These are phyloP conservation scores for Saccharomycopsis hybrid DNA, from an alignment of 1,139 yeast species.

Conservation along the genomic window DNA sequence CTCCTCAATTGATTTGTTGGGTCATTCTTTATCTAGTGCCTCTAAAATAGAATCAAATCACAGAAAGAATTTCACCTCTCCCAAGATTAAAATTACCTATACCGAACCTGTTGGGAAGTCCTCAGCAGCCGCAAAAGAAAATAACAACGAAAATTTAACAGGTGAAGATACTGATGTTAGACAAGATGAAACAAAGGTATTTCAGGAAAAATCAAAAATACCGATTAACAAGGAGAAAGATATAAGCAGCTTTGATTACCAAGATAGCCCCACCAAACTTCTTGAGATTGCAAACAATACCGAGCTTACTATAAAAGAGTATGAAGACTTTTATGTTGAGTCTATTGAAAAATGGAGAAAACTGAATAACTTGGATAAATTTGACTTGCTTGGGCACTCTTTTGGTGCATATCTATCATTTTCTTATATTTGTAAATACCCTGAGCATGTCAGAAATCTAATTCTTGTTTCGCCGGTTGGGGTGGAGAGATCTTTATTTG, in stretches of 20 bases:
- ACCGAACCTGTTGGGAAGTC: background rate
- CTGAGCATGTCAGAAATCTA: slow-evolving; percentile 56
- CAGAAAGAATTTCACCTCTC: slow-evolving; percentile 19
- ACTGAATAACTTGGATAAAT: slow-evolving; percentile 45
- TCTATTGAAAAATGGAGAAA: slow-evolving; percentile 81
- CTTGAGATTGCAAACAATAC: slow-evolving; percentile 31
- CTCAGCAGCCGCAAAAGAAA: slow-evolving; percentile 1
- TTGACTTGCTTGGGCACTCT: slow-evolving; percentile 83
- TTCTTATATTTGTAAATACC: slow-evolving; percentile 71
- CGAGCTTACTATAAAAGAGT: slow-evolving; percentile 39
- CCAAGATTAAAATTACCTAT: slow-evolving; percentile 4
- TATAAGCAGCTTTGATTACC: slow-evolving; percentile 23
- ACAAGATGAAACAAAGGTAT: slow-evolving; percentile 25
- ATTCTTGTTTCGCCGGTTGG: slow-evolving; percentile 88
- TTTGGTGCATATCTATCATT: slow-evolving; percentile 86
- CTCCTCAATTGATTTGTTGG: slow-evolving; percentile 77
- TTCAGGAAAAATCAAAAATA: slow-evolving; percentile 24
- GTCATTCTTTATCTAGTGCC: slow-evolving; percentile 76
- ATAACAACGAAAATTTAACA: background rate
- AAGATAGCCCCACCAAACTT: slow-evolving; percentile 24
- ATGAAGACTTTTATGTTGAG: slow-evolving; percentile 74
- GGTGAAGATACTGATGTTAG: no score
- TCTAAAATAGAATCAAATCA: slow-evolving; percentile 38
- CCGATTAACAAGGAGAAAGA: slow-evolving; percentile 22
- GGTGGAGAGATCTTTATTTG: slow-evolving; percentile 65